Base-by-base conservation (phyloP, 1,284 basidiomycete species). In the Malassezia dermatis region DNA sequence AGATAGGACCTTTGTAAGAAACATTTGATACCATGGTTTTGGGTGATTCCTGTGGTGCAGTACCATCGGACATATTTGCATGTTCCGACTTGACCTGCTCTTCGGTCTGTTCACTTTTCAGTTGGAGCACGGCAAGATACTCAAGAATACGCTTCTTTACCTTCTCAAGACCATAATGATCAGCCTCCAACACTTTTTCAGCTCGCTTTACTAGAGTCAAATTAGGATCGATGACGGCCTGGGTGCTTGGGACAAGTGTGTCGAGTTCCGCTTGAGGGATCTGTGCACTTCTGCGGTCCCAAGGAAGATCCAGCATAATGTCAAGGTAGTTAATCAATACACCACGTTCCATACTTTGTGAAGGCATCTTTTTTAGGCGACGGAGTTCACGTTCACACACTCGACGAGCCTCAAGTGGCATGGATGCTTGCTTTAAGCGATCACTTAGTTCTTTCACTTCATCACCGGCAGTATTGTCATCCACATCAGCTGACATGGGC, bases 1-100 rank as follows among this genome's bases (percentile, higher is more conserved):
- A 77, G 57, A 91, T 90, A 0, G 89, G 88, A 0, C 86, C 88
- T 65, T 86, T 62, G 54, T 69, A 65, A 24, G 53, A 56, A 11
- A 67, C 61, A 12, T 8, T 17, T 7, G 27, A 13, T 26, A 8
- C 19, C 32, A 10, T 7, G 8, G 37, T 23, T 2, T 35, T 17
- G 2, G 3, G 13, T 2, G 15, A n/a, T 13, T 21, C 4, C 1
- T 1, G 4, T 7, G 23, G 21, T 5, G 17, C 39, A 15, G 21
- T 6, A 15, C 17, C 39, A 3, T 21, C 39, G 8, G 40, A 7
- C 24, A 26, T 26, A 26, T 7, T 26, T 7, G 28, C n/a, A 21
- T 17, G 4, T 21, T 39, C 19, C 7, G 37, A 12, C 19, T 35
- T 26, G 46, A 65, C 60, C 26, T 60, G 53, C 54, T 69, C 70